A percentile compares a stretch with the other conserved stretches of the same genome.
Evolutionary conservation across 129 eudicot species (phyloP).

Genomic region (Helianthus annuus): DNA sequence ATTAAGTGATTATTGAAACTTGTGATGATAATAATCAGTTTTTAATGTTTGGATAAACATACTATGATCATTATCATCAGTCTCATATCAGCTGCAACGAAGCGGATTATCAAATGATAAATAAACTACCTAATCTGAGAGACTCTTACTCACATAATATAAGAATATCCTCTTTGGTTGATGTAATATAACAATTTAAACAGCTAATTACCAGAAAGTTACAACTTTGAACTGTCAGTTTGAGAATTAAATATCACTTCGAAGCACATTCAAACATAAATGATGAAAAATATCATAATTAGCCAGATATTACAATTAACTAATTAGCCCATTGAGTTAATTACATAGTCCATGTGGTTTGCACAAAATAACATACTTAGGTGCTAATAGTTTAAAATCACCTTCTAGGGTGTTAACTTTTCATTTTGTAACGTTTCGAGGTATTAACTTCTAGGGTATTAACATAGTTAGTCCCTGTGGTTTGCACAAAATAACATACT

Average conservation of each 20-base stretch:
- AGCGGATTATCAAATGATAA: constrained; percentile 1
- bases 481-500: no score
- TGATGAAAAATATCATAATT: not conserved
- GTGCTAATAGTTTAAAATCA: no score
- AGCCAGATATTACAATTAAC: not conserved
- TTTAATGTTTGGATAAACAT: not conserved
- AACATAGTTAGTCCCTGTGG: no score
- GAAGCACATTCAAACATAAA: constrained; percentile 5
- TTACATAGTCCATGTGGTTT: no score
- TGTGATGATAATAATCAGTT: not conserved
- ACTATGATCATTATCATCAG: constrained; percentile 2
- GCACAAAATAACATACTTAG: no score
- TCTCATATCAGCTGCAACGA: constrained; percentile 4
- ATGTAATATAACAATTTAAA: not conserved
- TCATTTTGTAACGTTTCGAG: no score
- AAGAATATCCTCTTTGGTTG: not conserved
- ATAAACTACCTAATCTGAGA: not conserved
- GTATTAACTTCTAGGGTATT: no score
- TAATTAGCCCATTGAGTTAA: not conserved
- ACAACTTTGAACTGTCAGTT: not conserved
- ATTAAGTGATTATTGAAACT: not conserved
- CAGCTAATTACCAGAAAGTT: not conserved
- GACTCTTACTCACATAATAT: not conserved
- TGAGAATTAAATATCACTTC: not conserved
- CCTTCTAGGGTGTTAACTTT: no score